A percentile compares a stretch with the other conserved stretches of the same genome.
Conservation (phyloP, 2,329 filamentous ascomycete species). For the Cytospora leucostoma region DNA sequence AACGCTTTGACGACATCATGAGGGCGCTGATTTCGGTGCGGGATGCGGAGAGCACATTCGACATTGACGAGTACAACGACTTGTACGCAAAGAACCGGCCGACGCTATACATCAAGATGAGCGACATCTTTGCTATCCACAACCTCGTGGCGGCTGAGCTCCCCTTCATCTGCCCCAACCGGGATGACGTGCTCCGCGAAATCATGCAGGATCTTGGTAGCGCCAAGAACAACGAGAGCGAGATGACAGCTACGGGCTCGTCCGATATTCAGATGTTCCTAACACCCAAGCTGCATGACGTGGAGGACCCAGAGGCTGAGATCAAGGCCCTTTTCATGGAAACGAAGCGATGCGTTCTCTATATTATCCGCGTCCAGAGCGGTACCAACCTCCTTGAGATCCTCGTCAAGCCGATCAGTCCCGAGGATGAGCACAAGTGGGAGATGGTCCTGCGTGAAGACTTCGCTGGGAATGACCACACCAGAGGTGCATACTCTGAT, state of each 20-base stretch:
- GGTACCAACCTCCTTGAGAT: conserved; percentile 93
- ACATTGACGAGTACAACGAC: conserved; percentile 99
- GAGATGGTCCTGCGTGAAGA: conserved; percentile 78
- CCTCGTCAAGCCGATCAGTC: conserved; percentile 81
- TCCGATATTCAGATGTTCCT: conserved; percentile 90
- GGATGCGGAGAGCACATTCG: conserved; percentile 87
- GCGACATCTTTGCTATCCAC: conserved; percentile 95
- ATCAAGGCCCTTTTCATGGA: conserved; percentile 95
- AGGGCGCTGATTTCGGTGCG: conserved; percentile 78
- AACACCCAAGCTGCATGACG: conserved; percentile 83
- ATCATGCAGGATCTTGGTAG: conserved; percentile 92
- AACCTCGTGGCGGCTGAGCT: conserved; percentile 82
- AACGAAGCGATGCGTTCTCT: conserved; percentile 94
- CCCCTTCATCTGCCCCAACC: conserved; percentile 70
- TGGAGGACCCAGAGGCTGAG: conserved; percentile 90
- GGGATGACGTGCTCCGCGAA: conserved; percentile 87
- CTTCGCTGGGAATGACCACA: conserved; percentile 66
- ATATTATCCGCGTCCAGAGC: conserved; percentile 95
- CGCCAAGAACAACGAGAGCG: conserved; percentile 93
- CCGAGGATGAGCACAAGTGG: conserved; percentile 91
- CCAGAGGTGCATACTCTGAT: conserved; percentile 86
- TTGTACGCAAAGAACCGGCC: conserved; percentile 95
- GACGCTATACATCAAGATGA: conserved; percentile 98
- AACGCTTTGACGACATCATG: conserved; percentile 75
- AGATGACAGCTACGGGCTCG: conserved; percentile 83